Evolutionary conservation across 768 basidiomycete species (phyloP), one percentile per base, ranked within the genome.

Genomic region (Tricholoma matsutake): DNA sequence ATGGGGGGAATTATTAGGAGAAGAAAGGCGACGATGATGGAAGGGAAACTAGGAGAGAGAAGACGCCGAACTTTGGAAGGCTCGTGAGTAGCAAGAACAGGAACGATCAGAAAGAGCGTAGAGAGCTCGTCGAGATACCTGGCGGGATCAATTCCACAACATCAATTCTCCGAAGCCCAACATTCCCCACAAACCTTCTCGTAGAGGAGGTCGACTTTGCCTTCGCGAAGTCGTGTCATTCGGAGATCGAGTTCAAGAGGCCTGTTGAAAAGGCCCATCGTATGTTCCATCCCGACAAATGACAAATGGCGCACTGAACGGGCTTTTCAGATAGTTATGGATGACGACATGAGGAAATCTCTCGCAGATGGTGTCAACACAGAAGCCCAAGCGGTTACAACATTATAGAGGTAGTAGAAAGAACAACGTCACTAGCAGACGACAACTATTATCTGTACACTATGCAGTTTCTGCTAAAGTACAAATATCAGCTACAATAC

Each of bases 381-480:
- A 29, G 85, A 85, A 1, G 77, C 83, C 14, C 84, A 87, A 64
- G 86, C 85, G 10, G 68, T 85, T 25, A 85, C 84, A 6, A 83
- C 84, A 4, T 25, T 68, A 47, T 47, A 20, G 45, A 20, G 45
- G 9, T 3, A 25, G 7, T 47, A 20, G 4, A 47, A 47, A 25
- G 45, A 4, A 32, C 32, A 32, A 32, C 32, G 10, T 37, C 1
- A 37, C 13, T 11, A 37, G 13, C 22, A 25, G 22, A 25, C 8
- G 32, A 7, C 32, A 32, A 10, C 37, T 37, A 14, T 32, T 8
- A 37, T 37, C 37, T 41, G 41, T 41, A 41, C 41, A 41, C 16
- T n/a, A 9, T 18, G 11, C 41, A 37, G 35, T 39, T 25, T 25
- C 25, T 47, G 25, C 8, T 28, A 49, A 49, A 49, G 9, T 49